These are phyloP conservation scores for Lunularia cruciata DNA, from an alignment of 225 moss, liverwort and hornwort genomes.

Conservation along the genomic window DNA sequence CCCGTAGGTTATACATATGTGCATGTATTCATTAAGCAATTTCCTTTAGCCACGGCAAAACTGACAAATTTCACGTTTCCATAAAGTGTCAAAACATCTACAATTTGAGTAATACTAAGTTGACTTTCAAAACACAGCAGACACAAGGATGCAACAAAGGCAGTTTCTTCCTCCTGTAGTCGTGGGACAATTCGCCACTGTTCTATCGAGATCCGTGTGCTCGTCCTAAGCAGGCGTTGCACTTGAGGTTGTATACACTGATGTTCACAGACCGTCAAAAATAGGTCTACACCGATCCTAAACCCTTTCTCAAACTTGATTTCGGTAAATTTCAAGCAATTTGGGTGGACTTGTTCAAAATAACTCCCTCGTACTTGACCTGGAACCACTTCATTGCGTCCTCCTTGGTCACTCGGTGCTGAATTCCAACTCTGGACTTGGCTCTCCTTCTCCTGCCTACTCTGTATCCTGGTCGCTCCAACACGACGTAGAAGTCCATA, in stretches of 20 bases:
- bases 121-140: background rate
- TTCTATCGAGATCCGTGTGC: background rate
- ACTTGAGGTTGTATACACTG: background rate
- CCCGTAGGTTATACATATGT: no score
- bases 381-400: constrained; percentile 51
- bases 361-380: constrained; percentile 45
- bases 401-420: constrained; percentile 40
- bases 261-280: background rate
- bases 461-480: constrained; percentile 46
- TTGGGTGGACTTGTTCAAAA: constrained; percentile 42
- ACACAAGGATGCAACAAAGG: background rate
- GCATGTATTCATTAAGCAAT: no score
- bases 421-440: constrained; percentile 41
- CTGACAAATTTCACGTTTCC: background rate
- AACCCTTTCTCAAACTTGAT: background rate
- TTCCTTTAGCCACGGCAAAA: constrained; percentile 7
- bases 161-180: background rate
- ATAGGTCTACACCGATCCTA: background rate
- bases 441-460: constrained; percentile 46
- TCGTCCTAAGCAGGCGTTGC: background rate
- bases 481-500: constrained; percentile 46
- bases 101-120: background rate
- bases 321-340: constrained; percentile 16
- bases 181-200: constrained; percentile 1
- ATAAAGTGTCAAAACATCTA: background rate